Evolutionary conservation across 2,329 filamentous ascomycete genomes (phyloP).

Genomic region (Fusarium sp.): DNA sequence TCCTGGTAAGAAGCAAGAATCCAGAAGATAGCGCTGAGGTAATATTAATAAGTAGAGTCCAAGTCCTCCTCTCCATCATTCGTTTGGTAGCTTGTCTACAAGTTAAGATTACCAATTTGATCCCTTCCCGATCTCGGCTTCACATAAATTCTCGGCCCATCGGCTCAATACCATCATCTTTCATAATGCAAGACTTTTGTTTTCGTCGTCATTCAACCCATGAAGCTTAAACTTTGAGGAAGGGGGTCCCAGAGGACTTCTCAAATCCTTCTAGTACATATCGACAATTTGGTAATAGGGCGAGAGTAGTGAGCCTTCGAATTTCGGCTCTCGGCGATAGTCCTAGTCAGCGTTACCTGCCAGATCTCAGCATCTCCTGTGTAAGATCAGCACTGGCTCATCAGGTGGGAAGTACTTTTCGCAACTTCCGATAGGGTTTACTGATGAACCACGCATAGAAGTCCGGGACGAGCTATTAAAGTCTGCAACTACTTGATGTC

Average conservation of each 20-base stretch:
- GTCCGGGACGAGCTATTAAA: fast-evolving
- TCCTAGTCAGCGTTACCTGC: background rate
- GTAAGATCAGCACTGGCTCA: background rate
- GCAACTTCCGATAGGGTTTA: fast-evolving
- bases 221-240: fast-evolving
- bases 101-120: background rate
- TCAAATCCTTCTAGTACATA: background rate
- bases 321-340: fast-evolving
- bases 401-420: fast-evolving
- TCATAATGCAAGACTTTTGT: no score
- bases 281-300: fast-evolving
- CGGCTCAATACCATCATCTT: no score
- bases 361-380: background rate
- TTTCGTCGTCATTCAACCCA: no score
- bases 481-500: fast-evolving
- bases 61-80: no score
- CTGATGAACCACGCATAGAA: fast-evolving
- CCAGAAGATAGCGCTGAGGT: background rate
- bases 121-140: background rate
- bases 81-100: background rate
- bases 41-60: fast-evolving
- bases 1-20: fast-evolving
- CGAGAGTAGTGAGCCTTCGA: fast-evolving
- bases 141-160: fast-evolving
- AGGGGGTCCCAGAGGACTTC: fast-evolving